phyloP scores from a whole-genome alignment of 139 green algal species.

The Chlamydomonas asymmetrica region DNA sequence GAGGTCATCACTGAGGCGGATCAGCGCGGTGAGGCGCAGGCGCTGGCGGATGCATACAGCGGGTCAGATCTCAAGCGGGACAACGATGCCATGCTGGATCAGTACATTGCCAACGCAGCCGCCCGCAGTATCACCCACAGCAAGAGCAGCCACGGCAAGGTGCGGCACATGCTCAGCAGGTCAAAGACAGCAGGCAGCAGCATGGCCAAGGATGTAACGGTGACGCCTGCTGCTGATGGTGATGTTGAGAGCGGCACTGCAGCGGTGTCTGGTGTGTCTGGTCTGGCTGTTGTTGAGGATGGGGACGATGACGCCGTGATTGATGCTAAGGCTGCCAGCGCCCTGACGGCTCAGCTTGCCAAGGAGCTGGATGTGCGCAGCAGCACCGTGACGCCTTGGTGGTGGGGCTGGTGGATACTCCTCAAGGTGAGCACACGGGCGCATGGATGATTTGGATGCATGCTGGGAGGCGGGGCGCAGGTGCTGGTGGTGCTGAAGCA shows the following conservation, averaged over 20 bases:
- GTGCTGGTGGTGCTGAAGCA: too few relatives aligned
- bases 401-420: conserved; percentile 63
- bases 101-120: neutral
- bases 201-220: too few relatives aligned
- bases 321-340: neutral
- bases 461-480: too few relatives aligned
- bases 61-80: neutral
- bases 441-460: neutral
- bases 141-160: too few relatives aligned
- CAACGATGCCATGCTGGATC: neutral
- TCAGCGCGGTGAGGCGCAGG: neutral
- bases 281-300: too few relatives aligned
- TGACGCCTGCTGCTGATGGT: too few relatives aligned
- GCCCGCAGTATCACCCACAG: too few relatives aligned
- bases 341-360: conserved; percentile 26
- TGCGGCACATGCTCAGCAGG: too few relatives aligned
- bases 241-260: too few relatives aligned
- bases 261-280: too few relatives aligned
- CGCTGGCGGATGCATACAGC: conserved; percentile 16
- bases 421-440: conserved; percentile 40
- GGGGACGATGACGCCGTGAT: too few relatives aligned
- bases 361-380: conserved; percentile 53
- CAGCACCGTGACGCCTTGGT: conserved; percentile 70
- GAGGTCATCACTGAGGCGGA: conserved; percentile 31
- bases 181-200: too few relatives aligned